Base-by-base conservation (phyloP, 768 basidiomycete species). In the Pleurotus giganteus region DNA sequence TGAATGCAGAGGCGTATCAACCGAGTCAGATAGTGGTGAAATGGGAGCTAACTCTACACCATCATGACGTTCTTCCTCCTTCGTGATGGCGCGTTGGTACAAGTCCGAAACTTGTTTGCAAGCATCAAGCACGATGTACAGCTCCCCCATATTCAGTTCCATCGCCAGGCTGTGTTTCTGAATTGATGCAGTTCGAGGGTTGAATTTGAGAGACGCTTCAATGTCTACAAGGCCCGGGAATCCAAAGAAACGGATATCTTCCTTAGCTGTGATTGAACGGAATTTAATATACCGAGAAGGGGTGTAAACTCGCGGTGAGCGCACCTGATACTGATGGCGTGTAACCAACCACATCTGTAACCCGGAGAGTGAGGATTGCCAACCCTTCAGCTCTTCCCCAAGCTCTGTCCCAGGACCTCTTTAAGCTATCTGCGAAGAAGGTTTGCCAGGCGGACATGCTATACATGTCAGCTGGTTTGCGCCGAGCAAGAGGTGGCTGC, bases 401-500 rank as follows among this genome's bases (percentile, higher is more conserved):
- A 23, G 87, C 88, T 50, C 82, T 75, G 57, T 88, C 84, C 74
- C 88, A 79, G 23, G 88, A 81, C 54, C 89, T 74, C 43, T 74
- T 76, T 47, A 88, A 72, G 57, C 88, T 84, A 45, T 76, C 78
- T 31, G 74, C 75, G 52, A 89, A 66, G 26, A 84, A 78, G 28
- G 76, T 79, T 59, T 79, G 84, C 86, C 83, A 88, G n/a, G 81
- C 79, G 3, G 78, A 78, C 67, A 87, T 76, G 58, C 82, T 78
- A 58, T 78, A 72, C 13, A 70, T 65, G 28, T 62, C 65, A 32
- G 67, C 67, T 3, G 58, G 54, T 29, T 60, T 66, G 9, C 61
- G 47, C 45, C 61, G 55, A 24, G 61, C 64, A 52, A 56, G 54
- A n/a, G 60, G 55, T 21, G 58, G 58, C 11, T 63, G 62, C 8